phyloP scores from a whole-genome alignment of 352 stramenopile species.

The Elongisporangium senticosum region DNA sequence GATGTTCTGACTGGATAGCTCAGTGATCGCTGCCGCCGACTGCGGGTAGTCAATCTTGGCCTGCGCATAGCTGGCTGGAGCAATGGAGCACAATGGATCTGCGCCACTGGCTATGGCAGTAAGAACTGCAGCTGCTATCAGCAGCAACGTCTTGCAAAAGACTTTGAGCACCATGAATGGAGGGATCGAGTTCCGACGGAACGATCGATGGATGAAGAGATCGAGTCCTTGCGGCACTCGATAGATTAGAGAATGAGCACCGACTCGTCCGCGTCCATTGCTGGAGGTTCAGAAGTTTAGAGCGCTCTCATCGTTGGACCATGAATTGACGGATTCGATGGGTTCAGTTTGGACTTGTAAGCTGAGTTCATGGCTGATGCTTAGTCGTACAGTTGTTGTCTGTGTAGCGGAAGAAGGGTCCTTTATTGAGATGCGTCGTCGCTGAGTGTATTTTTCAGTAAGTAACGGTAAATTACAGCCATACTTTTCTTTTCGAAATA shows the following conservation, averaged over 20 bases:
- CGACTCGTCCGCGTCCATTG: background rate
- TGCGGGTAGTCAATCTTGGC: slow-evolving; percentile 34
- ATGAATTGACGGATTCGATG: background rate
- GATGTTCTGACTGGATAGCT: slow-evolving; percentile 34
- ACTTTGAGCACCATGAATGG: background rate
- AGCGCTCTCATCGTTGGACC: background rate
- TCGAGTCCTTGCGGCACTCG: background rate
- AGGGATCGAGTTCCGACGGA: background rate
- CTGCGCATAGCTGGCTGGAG: slow-evolving; percentile 20
- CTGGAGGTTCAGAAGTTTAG: background rate
- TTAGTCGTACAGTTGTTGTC: too few species aligned
- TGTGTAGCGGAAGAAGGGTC: too few species aligned
- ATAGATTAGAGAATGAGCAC: background rate
- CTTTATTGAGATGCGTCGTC: too few species aligned
- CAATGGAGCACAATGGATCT: slow-evolving; percentile 25
- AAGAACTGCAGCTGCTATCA: background rate
- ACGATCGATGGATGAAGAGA: background rate
- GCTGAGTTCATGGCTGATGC: too few species aligned
- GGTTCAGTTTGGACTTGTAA: background rate
- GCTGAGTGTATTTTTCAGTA: too few species aligned
- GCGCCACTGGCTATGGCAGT: background rate
- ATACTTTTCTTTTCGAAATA: too few species aligned
- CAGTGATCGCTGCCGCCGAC: slow-evolving; percentile 23
- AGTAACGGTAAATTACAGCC: too few species aligned
- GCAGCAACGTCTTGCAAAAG: background rate